Percentiles rank a stretch among this genome's conserved stretches.
phyloP scores from a whole-genome alignment of 2,329 filamentous ascomycete genomes.

The Trichoderma citrinoviride region DNA sequence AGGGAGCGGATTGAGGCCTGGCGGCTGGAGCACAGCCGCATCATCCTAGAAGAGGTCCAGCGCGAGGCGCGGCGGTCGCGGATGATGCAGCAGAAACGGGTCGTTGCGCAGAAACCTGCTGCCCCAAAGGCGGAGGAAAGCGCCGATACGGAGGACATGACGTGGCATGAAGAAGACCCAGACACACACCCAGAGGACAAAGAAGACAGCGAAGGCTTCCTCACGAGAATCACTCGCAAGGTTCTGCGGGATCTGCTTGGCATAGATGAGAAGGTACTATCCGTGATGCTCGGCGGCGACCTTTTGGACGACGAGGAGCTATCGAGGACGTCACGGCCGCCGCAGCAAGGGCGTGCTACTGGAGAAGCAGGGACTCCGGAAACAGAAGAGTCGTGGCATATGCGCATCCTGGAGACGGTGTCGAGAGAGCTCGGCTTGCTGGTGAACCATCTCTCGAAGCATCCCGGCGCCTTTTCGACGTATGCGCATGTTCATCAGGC shows the following conservation, averaged over 20 bases:
- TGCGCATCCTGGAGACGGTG: conserved; percentile 76
- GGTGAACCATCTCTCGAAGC: conserved; percentile 73
- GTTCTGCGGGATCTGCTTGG: conserved; percentile 89
- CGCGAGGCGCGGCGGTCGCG: conserved; percentile 65
- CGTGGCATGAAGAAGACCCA: conserved; percentile 45
- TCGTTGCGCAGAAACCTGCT: conserved; percentile 43
- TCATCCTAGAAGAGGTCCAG: conserved; percentile 84
- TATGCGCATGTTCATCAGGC: conserved; percentile 66
- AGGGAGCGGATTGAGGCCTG: conserved; percentile 85
- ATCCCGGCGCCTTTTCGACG: conserved; percentile 85
- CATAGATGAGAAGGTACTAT: conserved; percentile 80
- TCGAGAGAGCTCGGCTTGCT: conserved; percentile 82
- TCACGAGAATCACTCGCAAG: conserved; percentile 77
- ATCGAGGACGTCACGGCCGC: conserved; percentile 45
- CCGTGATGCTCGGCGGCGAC: conserved; percentile 81
- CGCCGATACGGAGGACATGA: conserved; percentile 39
- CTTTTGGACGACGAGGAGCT: conserved; percentile 55
- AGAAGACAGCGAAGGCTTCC: conserved; percentile 62
- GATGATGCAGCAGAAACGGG: conserved; percentile 55
- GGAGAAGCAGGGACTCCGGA: conserved; percentile 28
- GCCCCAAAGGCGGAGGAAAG: conserved; percentile 23
- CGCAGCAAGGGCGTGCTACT: conserved; percentile 28
- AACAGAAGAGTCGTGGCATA: conserved; percentile 62
- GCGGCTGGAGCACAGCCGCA: conserved; percentile 85
- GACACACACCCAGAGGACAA: conserved; percentile 42